Percentiles rank a stretch among this genome's conserved stretches.
These are phyloP conservation scores for Xylaria longipes DNA, from an alignment of 495 filamentous ascomycete species.

Conservation along the genomic window DNA sequence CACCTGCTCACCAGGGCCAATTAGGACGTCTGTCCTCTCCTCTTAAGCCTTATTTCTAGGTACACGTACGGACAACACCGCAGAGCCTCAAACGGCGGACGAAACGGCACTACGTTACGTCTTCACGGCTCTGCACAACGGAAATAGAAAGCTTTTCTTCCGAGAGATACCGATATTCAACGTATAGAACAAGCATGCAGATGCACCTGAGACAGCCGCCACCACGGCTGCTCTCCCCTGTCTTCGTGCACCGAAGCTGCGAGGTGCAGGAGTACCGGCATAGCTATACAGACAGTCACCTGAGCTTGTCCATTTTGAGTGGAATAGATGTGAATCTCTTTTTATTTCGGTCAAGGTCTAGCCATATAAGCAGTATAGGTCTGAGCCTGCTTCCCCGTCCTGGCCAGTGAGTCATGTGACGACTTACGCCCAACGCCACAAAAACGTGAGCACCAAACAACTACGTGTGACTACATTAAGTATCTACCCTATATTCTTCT, in stretches of 20 bases:
- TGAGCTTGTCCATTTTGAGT: constrained; percentile 1
- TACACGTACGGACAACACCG: background rate
- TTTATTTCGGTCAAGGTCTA: background rate
- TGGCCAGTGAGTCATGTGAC: background rate
- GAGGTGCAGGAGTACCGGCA: background rate
- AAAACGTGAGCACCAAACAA: background rate
- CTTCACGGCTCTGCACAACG: background rate
- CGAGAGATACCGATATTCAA: background rate
- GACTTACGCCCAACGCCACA: background rate
- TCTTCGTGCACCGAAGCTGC: background rate
- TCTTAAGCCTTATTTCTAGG: background rate
- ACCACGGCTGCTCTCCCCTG: background rate
- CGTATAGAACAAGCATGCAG: background rate
- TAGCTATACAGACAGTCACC: background rate
- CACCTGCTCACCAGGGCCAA: background rate
- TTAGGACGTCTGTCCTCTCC: background rate
- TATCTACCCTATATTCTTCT: too few species aligned
- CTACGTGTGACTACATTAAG: background rate
- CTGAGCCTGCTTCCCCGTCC: background rate
- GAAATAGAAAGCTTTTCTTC: background rate
- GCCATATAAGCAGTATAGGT: background rate
- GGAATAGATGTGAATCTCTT: background rate
- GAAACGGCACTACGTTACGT: background rate
- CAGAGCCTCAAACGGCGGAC: background rate
- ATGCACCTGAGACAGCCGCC: constrained; percentile 2